phyloP scores from a whole-genome alignment of 495 filamentous ascomycete genomes.

The Geopyxis carbonaria region DNA sequence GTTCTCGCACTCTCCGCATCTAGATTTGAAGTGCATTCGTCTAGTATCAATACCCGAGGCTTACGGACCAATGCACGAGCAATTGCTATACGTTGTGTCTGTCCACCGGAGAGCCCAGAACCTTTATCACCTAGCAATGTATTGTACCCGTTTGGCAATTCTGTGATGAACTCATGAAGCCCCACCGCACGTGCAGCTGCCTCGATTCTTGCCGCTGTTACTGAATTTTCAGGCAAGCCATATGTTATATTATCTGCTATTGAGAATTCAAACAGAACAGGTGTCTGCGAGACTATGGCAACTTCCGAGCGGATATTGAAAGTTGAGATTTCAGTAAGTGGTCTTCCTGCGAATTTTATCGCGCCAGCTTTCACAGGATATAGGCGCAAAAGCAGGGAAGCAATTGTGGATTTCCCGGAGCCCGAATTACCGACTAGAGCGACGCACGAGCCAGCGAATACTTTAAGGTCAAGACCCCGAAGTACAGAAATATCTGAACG shows the following conservation, averaged over 20 bases:
- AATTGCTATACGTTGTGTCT: slow-evolving; percentile 67
- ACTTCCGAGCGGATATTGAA: slow-evolving; percentile 49
- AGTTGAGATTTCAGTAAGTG: slow-evolving; percentile 42
- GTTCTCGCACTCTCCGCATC: slow-evolving; percentile 52
- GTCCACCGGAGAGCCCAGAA: slow-evolving; percentile 60
- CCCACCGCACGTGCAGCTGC: slow-evolving; percentile 49
- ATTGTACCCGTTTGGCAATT: slow-evolving; percentile 55
- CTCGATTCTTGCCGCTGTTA: too few species aligned
- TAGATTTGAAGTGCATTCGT: slow-evolving; percentile 73
- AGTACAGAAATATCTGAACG: slow-evolving; percentile 44
- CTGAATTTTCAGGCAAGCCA: slow-evolving; percentile 39
- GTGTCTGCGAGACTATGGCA: slow-evolving; percentile 58
- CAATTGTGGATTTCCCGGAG: slow-evolving; percentile 76
- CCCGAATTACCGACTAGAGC: slow-evolving; percentile 74
- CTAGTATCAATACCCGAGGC: slow-evolving; percentile 58
- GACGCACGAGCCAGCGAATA: slow-evolving; percentile 75
- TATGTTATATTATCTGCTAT: slow-evolving; percentile 69
- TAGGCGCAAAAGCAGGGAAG: slow-evolving; percentile 52
- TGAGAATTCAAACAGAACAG: slow-evolving; percentile 57
- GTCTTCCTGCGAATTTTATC: slow-evolving; percentile 39
- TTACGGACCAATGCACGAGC: slow-evolving; percentile 58
- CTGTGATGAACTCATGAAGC: slow-evolving; percentile 63
- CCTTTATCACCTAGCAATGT: slow-evolving; percentile 51
- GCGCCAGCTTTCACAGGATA: slow-evolving; percentile 31
- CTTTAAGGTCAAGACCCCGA: slow-evolving; percentile 33